Conservation (phyloP, 179 eudicot genomes). For the Actinidia arguta region DNA sequence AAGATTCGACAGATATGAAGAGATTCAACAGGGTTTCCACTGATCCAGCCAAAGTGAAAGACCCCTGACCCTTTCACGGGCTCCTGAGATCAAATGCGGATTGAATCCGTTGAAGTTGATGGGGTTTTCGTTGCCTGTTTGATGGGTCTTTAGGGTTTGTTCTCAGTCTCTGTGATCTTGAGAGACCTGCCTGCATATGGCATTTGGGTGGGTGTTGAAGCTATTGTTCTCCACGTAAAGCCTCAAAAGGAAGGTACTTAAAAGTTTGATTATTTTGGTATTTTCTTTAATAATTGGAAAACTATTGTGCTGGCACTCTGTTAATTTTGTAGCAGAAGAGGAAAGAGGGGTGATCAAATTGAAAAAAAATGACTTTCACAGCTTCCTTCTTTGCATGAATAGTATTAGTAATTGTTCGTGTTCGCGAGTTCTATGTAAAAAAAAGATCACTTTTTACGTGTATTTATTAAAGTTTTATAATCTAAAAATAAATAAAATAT, state of each 20-base stretch:
- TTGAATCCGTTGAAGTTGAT: slow-evolving; percentile 47
- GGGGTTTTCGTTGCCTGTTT: slow-evolving; percentile 59
- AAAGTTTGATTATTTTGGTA: not conserved
- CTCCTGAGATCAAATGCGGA: slow-evolving; percentile 28
- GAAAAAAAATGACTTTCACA: too few relatives aligned
- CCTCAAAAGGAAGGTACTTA: slow-evolving; percentile 29
- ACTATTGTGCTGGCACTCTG: too few relatives aligned
- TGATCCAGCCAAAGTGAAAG: slow-evolving; percentile 36
- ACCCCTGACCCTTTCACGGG: slow-evolving; percentile 28
- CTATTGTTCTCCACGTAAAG: slow-evolving; percentile 66
- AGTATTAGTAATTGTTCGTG: too few relatives aligned
- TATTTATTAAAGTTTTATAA: too few relatives aligned
- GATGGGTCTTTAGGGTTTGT: slow-evolving; percentile 61
- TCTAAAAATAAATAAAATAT: too few relatives aligned
- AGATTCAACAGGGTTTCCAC: slow-evolving; percentile 27
- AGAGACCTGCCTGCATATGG: slow-evolving; percentile 46
- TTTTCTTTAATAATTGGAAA: not conserved
- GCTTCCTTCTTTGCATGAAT: too few relatives aligned
- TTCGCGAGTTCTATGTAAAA: too few relatives aligned
- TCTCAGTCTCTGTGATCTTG: slow-evolving; percentile 50
- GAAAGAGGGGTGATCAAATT: too few relatives aligned
- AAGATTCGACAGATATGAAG: slow-evolving; percentile 32
- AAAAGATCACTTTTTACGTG: too few relatives aligned
- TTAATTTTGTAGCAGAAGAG: too few relatives aligned
- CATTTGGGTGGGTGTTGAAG: slow-evolving; percentile 59